Evolutionary conservation across 352 stramenopile genomes (phyloP), one percentile per base, ranked within the genome.

Genomic region (Pythium myriotylum): DNA sequence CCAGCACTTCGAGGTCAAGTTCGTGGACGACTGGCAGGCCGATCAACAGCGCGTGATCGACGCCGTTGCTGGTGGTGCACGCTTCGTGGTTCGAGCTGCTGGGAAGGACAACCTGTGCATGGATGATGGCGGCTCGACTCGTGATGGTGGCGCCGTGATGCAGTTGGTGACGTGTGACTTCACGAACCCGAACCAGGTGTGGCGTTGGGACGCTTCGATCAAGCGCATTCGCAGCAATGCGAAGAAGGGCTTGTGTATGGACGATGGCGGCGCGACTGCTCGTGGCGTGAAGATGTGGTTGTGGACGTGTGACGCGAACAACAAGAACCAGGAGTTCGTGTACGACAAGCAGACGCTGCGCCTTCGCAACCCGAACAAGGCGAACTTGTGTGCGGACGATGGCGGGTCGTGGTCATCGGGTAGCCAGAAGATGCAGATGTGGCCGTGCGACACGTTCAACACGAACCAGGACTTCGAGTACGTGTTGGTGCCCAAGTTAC

Each of bases 191-290:
- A 40, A 45, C 26, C 53, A 58, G 22, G 33, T 57, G 32, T 57
- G 29, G 29, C 26, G 13, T 19, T 57, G 50, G 32, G 50, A 57
- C 50, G 1, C 50, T 2, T 35, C 29, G 29, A 33, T 20, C 29
- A 32, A 19, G n/a, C 6, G 5, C 19, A 42, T 57, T 24, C 52
- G 35, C 8, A 57, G 50, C 35, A 23, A 17, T 17, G 7, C 13
- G n/a, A 59, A 59, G 39, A 26, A 26, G 17, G 39, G 19, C 4
- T 29, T 80, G 54, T 80, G 72, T 37, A 52, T 77, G 46, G 66
- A 80, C 33, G 66, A 79, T 42, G 72, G 59, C 22, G 57, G 58
- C 6, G 51, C 49, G 14, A 59, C 19, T 8, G 41, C 42, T 6
- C 54, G 54, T 14, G 48, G 27, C 13, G 57, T 49, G 24, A 40